phyloP scores from a whole-genome alignment of 2,329 filamentous ascomycete genomes.

The Aureobasidium sp. region DNA sequence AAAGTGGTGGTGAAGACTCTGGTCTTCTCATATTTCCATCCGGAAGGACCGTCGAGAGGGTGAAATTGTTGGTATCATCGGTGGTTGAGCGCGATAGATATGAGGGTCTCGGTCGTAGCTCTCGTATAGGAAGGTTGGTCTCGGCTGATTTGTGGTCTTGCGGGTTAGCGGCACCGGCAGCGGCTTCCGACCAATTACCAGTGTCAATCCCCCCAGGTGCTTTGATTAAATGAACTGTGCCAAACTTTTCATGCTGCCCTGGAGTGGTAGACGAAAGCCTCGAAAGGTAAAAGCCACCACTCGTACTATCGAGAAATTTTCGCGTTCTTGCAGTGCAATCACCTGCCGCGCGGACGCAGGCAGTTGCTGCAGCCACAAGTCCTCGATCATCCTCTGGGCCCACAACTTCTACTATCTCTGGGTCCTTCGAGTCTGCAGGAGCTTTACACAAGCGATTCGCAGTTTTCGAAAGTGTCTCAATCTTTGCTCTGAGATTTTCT shows the following conservation, averaged over 20 bases:
- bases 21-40: slow-evolving; percentile 6
- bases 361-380: slow-evolving; percentile 71
- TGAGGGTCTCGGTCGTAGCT: neutral
- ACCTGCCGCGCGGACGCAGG: slow-evolving; percentile 81
- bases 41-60: neutral
- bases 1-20: neutral
- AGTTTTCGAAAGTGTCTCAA: slow-evolving; percentile 72
- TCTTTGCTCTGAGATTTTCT: slow-evolving; percentile 68
- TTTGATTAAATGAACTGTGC: neutral
- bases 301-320: slow-evolving; percentile 71
- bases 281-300: slow-evolving; percentile 16
- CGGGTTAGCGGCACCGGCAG: slow-evolving; percentile 10
- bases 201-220: neutral
- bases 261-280: neutral
- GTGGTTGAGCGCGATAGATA: slow-evolving; percentile 1
- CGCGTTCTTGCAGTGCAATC: slow-evolving; percentile 87
- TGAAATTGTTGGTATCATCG: slow-evolving; percentile 12
- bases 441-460: slow-evolving; percentile 71
- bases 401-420: slow-evolving; percentile 74
- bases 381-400: slow-evolving; percentile 71
- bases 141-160: neutral
- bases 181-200: neutral
- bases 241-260: neutral
- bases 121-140: neutral
- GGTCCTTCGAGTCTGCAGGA: slow-evolving; percentile 59